These are phyloP conservation scores for Penicillium digitatum DNA, from an alignment of 2,329 filamentous ascomycete species.

Conservation along the genomic window DNA sequence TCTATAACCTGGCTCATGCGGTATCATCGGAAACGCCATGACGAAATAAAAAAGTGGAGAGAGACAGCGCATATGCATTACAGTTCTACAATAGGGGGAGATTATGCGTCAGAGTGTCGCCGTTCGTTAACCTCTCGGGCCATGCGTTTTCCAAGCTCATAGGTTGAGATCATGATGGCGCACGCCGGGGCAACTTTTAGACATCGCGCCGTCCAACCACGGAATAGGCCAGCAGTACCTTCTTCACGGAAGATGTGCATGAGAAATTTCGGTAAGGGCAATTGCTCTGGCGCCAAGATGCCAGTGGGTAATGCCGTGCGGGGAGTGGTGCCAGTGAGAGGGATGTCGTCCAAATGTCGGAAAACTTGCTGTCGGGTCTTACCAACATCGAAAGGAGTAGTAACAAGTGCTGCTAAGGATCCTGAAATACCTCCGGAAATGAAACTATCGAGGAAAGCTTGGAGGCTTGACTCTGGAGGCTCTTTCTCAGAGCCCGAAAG, in stretches of 20 bases:
- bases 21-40: conserved; percentile 23
- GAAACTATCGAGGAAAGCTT: conserved; percentile 83
- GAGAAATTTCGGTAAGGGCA: conserved; percentile 76
- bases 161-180: conserved; percentile 98
- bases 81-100: conserved; percentile 13
- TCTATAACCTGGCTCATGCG: conserved; percentile 26
- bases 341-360: conserved; percentile 52
- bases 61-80: conserved; percentile 16
- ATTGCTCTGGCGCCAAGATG: conserved; percentile 60
- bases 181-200: conserved; percentile 94
- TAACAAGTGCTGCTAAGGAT: conserved; percentile 78
- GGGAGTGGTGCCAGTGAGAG: conserved; percentile 14
- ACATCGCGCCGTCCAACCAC: conserved; percentile 84
- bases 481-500: conserved; percentile 56
- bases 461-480: conserved; percentile 43
- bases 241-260: conserved; percentile 87
- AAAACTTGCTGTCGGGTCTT: conserved; percentile 92
- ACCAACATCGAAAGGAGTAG: conserved; percentile 94
- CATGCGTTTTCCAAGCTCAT: conserved; percentile 89
- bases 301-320: conserved; percentile 4
- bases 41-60: conserved; percentile 10
- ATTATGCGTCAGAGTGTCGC: conserved; percentile 30
- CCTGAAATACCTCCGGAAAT: conserved; percentile 79
- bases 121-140: conserved; percentile 71
- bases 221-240: conserved; percentile 76